These are phyloP conservation scores for Capsicum rhomboideum DNA, from an alignment of 257 asterid species.

Conservation along the genomic window DNA sequence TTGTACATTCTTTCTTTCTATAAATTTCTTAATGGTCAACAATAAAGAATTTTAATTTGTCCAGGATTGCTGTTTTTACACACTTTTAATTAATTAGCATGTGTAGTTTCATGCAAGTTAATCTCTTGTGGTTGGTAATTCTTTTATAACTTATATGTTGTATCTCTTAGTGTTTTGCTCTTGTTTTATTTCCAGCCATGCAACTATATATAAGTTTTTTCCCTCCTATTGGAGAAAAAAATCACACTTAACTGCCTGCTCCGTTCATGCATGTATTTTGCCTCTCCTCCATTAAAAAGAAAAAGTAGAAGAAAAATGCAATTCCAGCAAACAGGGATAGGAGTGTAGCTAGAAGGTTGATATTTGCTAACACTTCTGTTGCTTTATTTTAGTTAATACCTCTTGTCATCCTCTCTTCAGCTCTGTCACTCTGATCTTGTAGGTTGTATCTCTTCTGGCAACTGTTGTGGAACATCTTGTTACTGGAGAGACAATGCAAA, in stretches of 20 bases:
- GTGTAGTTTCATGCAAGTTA: neutral
- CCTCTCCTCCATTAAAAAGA: neutral
- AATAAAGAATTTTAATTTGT: neutral
- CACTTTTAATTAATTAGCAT: neutral
- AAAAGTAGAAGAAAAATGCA: neutral
- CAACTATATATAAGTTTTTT: neutral
- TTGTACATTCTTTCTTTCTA: neutral
- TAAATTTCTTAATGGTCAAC: neutral
- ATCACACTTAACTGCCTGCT: neutral
- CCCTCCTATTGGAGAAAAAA: neutral
- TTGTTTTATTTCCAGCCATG: neutral
- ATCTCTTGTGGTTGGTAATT: neutral
- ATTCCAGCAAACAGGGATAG: neutral
- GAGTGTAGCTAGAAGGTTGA: neutral
- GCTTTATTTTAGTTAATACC: neutral
- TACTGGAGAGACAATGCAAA: conserved; percentile 98
- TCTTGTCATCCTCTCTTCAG: neutral
- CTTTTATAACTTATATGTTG: neutral
- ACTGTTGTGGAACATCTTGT: conserved; percentile 90
- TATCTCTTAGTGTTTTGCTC: neutral
- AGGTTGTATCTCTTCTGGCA: conserved; percentile 93
- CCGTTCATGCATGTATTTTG: neutral
- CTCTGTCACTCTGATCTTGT: neutral
- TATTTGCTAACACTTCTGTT: neutral
- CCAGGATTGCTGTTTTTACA: neutral